Conservation (phyloP, 2,329 filamentous ascomycete genomes). For the Diaporthe citriasiana region DNA sequence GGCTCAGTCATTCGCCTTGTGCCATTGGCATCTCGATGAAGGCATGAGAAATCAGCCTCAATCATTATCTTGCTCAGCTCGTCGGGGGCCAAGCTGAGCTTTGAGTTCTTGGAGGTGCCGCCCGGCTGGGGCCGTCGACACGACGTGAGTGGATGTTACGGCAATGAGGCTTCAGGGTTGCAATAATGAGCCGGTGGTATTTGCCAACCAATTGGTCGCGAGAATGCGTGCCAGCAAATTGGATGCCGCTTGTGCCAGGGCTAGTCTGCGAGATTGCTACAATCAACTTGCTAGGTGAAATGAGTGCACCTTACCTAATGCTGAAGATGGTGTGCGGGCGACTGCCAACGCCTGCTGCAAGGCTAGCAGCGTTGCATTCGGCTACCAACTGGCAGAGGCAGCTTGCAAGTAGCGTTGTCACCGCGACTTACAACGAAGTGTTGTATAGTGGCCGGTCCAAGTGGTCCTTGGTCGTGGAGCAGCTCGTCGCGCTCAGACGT, state of each 20-base stretch:
- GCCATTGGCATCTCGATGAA: slow-evolving; percentile 23
- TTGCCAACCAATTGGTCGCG: slow-evolving; percentile 19
- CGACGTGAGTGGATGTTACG: slow-evolving; percentile 33
- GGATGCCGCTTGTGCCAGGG: slow-evolving; percentile 13
- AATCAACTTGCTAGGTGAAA: neutral
- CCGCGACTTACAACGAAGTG: neutral
- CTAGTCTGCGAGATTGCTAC: slow-evolving; percentile 10
- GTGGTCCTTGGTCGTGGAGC: slow-evolving; percentile 8
- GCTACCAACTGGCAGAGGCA: slow-evolving; percentile 23
- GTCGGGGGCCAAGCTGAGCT: neutral
- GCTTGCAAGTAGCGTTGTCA: slow-evolving; percentile 32
- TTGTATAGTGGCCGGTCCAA: neutral
- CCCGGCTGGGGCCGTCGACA: neutral
- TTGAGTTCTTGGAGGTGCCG: slow-evolving; percentile 10
- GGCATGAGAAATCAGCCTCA: neutral
- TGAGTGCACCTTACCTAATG: slow-evolving; percentile 7
- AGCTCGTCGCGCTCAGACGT: slow-evolving; percentile 29
- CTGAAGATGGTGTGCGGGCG: neutral
- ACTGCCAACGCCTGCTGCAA: neutral
- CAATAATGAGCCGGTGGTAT: slow-evolving; percentile 7
- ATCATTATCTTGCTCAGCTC: slow-evolving; percentile 4
- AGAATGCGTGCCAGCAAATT: slow-evolving; percentile 8
- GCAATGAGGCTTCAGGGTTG: slow-evolving; percentile 31
- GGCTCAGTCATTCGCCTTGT: neutral
- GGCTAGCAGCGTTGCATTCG: slow-evolving; percentile 38